Base-by-base conservation (phyloP, 805 yeast genomes). In the Kodamaea kaohsiungensis region DNA sequence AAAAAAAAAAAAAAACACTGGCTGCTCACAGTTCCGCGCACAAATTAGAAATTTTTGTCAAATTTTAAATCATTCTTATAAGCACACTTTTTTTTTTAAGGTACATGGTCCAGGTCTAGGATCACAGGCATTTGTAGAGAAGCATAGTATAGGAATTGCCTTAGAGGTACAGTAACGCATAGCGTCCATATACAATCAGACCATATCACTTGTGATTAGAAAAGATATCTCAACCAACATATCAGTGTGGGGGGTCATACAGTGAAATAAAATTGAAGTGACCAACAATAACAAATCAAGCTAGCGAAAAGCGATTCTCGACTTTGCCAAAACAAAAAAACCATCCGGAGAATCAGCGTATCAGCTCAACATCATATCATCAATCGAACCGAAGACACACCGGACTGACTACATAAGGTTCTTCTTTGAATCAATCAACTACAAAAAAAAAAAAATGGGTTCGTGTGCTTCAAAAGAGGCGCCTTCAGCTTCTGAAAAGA, bases 381-480 rank as follows among this genome's bases (percentile, higher is more conserved):
- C 42, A 13, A 38, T 16, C 45, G 45, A 22, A 12, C 13, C 39
- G 45, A 40, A 17, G 19, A 40, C 12, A 40, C 17, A 7, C 17
- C 12, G 5, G 45, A n/a, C 3, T 40, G 7, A 40, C 18, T 10
- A 40, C 17, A 40, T n/a, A 3, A 17, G 25, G 25, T 22, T 22
- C 25, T 22, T 22, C 6, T n/a, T 2, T 17, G 46, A 19, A 30
- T 30, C 49, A 35, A 30, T 27, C 40, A 35, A 46, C 19, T 10
- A 4, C 6, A 22, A 3, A 22, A 22, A 22, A 22, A 22, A 30
- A 35, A 10, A 9, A 15, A 57, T 58, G 60, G 60, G 60, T 18
- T 43, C 59, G 18, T 56, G 61, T 35, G 53, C 55, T 25, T 58
- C 61, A 13, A 58, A 58, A 43, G 61, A 58, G 16, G 27, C 25